Conservation (phyloP, 495 filamentous ascomycete genomes). For the Penicillium maclennaniae region DNA sequence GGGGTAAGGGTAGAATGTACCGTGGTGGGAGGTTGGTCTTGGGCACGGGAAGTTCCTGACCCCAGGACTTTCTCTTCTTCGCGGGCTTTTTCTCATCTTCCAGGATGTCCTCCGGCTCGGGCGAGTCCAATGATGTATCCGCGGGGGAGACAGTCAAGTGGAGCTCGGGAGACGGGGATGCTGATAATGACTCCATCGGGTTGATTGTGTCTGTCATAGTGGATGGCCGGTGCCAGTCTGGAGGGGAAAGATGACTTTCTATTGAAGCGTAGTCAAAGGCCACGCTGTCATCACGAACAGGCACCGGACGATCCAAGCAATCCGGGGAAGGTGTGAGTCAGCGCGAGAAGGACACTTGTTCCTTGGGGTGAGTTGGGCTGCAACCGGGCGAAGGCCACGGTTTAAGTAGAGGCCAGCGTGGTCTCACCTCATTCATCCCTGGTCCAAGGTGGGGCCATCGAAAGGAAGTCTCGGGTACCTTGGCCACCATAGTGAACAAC, state of each 20-base stretch:
- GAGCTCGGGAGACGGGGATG: constrained; percentile 31
- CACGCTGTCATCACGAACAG: constrained; percentile 39
- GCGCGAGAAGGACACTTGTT: constrained; percentile 36
- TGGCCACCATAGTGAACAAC: background rate
- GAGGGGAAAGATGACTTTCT: constrained; percentile 8
- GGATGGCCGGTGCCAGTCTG: constrained; percentile 20
- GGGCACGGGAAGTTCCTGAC: constrained; percentile 91
- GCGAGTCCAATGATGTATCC: constrained; percentile 41
- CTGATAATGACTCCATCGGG: constrained; percentile 32
- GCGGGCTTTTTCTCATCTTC: constrained; percentile 67
- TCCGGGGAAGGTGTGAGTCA: constrained; percentile 24
- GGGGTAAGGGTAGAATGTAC: constrained; percentile 49
- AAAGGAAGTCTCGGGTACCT: constrained; percentile 6
- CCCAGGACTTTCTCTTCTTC: constrained; percentile 99
- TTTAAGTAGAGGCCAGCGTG: constrained; percentile 49
- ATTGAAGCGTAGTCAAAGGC: constrained; percentile 16
- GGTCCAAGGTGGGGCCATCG: background rate
- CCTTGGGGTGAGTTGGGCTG: constrained; percentile 4
- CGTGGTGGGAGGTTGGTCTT: constrained; percentile 96
- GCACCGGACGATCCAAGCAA: constrained; percentile 21
- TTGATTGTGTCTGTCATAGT: constrained; percentile 40
- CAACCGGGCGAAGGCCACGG: constrained; percentile 17
- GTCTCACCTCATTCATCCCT: constrained; percentile 17
- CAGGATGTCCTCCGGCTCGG: constrained; percentile 24
- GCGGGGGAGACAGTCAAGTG: constrained; percentile 50